phyloP scores from a whole-genome alignment of 768 basidiomycete species.

The Kwoniella sp. region DNA sequence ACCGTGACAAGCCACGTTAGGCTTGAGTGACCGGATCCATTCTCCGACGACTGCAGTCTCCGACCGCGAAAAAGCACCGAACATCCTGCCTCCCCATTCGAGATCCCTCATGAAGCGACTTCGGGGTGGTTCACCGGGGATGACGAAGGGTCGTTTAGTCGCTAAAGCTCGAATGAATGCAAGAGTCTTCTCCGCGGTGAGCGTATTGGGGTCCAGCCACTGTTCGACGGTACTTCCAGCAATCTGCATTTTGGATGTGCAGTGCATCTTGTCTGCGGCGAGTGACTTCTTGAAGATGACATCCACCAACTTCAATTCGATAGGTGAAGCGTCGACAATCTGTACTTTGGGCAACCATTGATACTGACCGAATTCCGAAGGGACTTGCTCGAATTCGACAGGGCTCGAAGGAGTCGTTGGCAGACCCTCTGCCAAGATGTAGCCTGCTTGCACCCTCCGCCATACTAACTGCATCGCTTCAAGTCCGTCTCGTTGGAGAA shows the following conservation, averaged over 20 bases:
- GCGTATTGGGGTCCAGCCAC: conserved; percentile 38
- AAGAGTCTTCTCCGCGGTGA: conserved; percentile 29
- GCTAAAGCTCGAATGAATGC: conserved; percentile 40
- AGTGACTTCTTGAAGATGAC: conserved; percentile 35
- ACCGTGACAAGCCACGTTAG: neutral
- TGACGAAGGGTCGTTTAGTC: conserved; percentile 39
- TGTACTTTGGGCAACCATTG: neutral
- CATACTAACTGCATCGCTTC: conserved; percentile 32
- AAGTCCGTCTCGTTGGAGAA: conserved; percentile 35
- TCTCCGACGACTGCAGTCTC: conserved; percentile 32
- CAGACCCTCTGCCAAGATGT: conserved; percentile 43
- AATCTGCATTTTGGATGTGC: conserved; percentile 39
- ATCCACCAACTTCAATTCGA: conserved; percentile 18
- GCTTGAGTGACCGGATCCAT: conserved; percentile 36
- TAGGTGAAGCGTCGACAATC: neutral
- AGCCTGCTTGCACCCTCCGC: conserved; percentile 44
- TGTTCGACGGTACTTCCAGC: conserved; percentile 32
- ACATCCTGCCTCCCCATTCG: conserved; percentile 52
- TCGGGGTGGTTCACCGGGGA: conserved; percentile 29
- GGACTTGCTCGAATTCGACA: conserved; percentile 25
- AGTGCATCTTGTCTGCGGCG: conserved; percentile 47
- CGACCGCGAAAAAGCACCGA: conserved; percentile 46
- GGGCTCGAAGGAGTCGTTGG: conserved; percentile 46
- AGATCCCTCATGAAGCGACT: conserved; percentile 43
- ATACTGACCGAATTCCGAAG: neutral